Conservation (phyloP, 306 rosid species). For the Pterocarpus santalinus region DNA sequence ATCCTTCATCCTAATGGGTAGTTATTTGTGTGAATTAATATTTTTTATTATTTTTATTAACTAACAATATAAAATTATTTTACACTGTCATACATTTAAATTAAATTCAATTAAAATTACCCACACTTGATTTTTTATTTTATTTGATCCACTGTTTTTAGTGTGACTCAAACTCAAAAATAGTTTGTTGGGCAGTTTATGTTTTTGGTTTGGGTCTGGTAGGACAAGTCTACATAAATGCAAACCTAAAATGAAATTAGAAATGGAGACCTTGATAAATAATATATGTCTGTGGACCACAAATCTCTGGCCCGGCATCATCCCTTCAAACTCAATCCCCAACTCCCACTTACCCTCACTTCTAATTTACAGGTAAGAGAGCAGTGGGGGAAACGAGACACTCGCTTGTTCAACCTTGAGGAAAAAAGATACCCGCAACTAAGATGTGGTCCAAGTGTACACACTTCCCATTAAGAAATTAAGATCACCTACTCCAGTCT, state of each 20-base stretch:
- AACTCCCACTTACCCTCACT: constrained; percentile 8
- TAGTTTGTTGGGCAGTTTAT: neutral
- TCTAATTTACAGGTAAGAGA: constrained; percentile 24
- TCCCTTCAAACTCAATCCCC: neutral
- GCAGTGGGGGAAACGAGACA: constrained; percentile 20
- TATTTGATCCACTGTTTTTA: too few species aligned
- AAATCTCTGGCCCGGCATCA: neutral
- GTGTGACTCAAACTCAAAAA: neutral
- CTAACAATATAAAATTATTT: too few species aligned
- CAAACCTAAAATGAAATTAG: neutral
- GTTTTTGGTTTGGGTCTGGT: too few species aligned
- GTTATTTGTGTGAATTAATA: too few species aligned
- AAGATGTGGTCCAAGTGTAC: constrained; percentile 17
- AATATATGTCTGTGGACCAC: constrained; percentile 28
- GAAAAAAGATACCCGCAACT: neutral
- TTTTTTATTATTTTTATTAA: too few species aligned
- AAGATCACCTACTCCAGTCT: constrained; percentile 19
- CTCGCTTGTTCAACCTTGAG: constrained; percentile 10
- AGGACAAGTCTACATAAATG: neutral
- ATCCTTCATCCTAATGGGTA: too few species aligned
- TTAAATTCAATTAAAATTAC: too few species aligned
- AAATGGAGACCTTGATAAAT: neutral
- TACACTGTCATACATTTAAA: too few species aligned
- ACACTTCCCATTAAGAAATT: constrained; percentile 21
- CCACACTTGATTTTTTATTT: too few species aligned